phyloP scores from a whole-genome alignment of 106 monocot species.

The Iris macrosiphon region DNA sequence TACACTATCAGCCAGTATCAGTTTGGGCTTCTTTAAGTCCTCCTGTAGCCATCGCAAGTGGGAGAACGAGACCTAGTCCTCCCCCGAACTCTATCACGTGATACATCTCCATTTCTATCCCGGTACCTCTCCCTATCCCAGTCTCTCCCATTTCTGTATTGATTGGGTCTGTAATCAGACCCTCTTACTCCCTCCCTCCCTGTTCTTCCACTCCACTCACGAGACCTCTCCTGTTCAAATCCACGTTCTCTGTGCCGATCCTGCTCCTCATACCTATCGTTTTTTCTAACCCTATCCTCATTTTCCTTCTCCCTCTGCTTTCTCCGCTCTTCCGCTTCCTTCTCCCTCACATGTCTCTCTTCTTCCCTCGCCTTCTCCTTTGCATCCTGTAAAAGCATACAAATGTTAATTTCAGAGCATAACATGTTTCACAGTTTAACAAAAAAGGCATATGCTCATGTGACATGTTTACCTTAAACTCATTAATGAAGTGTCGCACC shows the following conservation, averaged over 20 bases:
- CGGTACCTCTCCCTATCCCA: constrained; percentile 47
- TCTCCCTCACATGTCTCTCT: constrained; percentile 48
- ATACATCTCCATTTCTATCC: constrained; percentile 15
- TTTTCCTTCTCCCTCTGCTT: constrained; percentile 39
- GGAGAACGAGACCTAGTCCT: constrained; percentile 74
- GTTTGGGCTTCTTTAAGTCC: constrained; percentile 42
- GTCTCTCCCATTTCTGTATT: constrained; percentile 57
- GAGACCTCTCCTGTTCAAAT: constrained; percentile 46
- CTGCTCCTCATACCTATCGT: constrained; percentile 14
- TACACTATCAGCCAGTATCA: constrained; percentile 19
- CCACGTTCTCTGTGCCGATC: constrained; percentile 23
- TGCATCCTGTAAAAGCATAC: constrained; percentile 27
- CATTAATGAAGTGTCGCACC: constrained; percentile 68
- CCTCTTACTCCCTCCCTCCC: constrained; percentile 42
- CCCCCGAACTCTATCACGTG: constrained; percentile 37
- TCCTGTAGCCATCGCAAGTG: constrained; percentile 30
- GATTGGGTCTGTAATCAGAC: constrained; percentile 23
- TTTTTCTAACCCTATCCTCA: constrained; percentile 21
- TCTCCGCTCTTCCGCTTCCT: constrained; percentile 48
- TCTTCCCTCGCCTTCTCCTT: constrained; percentile 71
- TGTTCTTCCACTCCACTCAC: constrained; percentile 36
- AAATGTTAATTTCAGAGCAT: background rate
- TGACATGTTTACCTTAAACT: constrained; percentile 47
- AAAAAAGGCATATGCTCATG: no score
- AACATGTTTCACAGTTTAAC: background rate